Evolutionary conservation across 2,329 filamentous ascomycete genomes (phyloP), one percentile per base, ranked within the genome.

Genomic region (Saccharata proteae): DNA sequence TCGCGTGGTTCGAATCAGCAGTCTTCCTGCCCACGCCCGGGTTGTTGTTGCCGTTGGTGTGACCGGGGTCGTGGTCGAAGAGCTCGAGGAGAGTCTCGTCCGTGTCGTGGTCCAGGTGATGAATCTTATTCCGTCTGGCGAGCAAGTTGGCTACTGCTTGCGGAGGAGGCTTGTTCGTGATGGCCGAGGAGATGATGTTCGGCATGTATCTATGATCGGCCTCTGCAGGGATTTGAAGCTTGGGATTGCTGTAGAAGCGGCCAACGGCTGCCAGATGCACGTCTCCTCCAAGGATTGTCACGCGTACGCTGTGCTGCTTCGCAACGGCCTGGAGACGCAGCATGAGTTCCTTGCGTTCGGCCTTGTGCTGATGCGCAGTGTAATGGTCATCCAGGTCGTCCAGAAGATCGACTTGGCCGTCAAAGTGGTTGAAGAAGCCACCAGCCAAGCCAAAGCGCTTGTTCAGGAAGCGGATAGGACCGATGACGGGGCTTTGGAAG

Each of bases 341-440:
- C 60, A 86, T 52, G 25, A 96, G 65, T 22, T 74, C 66, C 35
- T 76, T 77, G 26, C 88, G 80, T 64, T 96, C 88, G 37, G 73
- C 70, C 58, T 94, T 96, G 65, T 96, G 88, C 30, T 85, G 84
- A 40, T 75, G 75, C 5, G 86, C 83, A 2, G 88, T 94, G 63
- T 94, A 94, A 45, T 77, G 74, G 44, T 78, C 74, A 43, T 77
- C 74, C 25, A 78, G 48, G 40, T 77, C 73, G 38, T 77, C 74
- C 5, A 78, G 55, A 22, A 78, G 52, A 59, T 77, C 74, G 17
- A 77, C 69, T 29, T 68, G 62, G 22, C 88, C 88, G 45, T 94
- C 88, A 43, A 96, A 94, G 35, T 84, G 71, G 56, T 96, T 96
- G 66, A 96, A 93, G 26, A 94, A 65, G 31, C 76, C 74, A 29